Conservation (phyloP, 768 basidiomycete species). For the Strobilomyces dryophilus region DNA sequence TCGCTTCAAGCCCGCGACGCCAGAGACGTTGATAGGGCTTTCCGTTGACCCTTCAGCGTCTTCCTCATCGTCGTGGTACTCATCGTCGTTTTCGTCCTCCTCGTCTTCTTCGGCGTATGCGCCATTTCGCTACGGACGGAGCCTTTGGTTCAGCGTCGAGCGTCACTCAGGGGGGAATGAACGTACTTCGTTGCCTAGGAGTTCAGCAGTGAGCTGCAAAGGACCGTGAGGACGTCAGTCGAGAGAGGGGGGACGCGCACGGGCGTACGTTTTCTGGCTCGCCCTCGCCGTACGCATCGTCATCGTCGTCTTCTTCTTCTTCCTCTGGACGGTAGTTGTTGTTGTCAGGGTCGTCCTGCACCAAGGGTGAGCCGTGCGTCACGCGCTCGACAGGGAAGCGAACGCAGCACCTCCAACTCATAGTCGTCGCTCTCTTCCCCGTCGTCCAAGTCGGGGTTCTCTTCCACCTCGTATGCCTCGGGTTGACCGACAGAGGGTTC, state of each 20-base stretch:
- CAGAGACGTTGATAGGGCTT: conserved; percentile 9
- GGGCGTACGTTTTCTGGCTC: conserved; percentile 11
- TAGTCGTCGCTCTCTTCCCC: conserved; percentile 30
- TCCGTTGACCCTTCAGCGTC: conserved; percentile 8
- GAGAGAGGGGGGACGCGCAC: background rate
- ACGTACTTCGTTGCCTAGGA: conserved; percentile 14
- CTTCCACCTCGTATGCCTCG: background rate
- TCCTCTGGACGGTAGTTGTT: conserved; percentile 8
- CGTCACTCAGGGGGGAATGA: background rate
- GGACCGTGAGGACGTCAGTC: conserved; percentile 1
- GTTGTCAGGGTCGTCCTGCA: conserved; percentile 19
- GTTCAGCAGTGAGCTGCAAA: conserved; percentile 23
- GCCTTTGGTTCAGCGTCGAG: background rate
- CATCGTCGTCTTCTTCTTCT: conserved; percentile 21
- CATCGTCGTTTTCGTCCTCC: conserved; percentile 20
- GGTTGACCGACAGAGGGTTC: conserved; percentile 17
- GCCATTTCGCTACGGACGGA: conserved; percentile 15
- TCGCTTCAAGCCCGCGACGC: conserved; percentile 24
- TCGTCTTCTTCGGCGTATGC: conserved; percentile 1
- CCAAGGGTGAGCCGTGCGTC: background rate
- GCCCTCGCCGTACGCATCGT: conserved; percentile 1
- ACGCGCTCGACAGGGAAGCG: background rate
- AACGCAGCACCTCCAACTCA: conserved; percentile 20
- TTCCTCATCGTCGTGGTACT: conserved; percentile 15
- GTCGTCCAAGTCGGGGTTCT: conserved; percentile 1